Conservation (phyloP, 108 stramenopile species). For the Cylindrotheca fusiformis region DNA sequence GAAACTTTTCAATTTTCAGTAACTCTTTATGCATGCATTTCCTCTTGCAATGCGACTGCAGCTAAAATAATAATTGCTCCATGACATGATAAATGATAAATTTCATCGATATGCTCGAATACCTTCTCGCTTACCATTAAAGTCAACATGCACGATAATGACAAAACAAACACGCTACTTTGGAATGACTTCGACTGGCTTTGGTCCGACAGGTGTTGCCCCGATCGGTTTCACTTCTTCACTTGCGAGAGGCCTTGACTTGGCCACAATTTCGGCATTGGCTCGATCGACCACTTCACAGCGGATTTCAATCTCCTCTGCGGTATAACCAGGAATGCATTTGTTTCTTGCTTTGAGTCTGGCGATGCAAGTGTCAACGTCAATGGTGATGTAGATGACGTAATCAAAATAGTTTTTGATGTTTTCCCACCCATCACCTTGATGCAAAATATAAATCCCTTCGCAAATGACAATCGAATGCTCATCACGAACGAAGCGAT, state of each 20-base stretch:
- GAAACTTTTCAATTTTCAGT: too few species aligned
- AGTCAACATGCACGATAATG: too few species aligned
- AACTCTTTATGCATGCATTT: too few species aligned
- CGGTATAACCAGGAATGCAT: conserved; percentile 49
- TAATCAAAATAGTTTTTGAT: conserved; percentile 25
- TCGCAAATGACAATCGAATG: conserved; percentile 40
- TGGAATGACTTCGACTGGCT: too few species aligned
- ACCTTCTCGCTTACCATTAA: too few species aligned
- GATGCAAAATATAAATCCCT: conserved; percentile 44
- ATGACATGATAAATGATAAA: too few species aligned
- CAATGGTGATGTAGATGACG: conserved; percentile 31
- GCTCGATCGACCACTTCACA: conserved; percentile 36
- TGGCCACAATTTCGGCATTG: conserved; percentile 23
- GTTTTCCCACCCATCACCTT: conserved; percentile 41
- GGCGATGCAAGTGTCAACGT: conserved; percentile 37
- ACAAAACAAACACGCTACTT: too few species aligned
- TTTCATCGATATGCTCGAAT: too few species aligned
- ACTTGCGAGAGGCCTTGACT: conserved; percentile 3
- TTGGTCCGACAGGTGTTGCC: too few species aligned
- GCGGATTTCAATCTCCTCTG: conserved; percentile 40
- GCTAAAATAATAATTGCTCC: too few species aligned
- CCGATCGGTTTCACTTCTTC: conserved; percentile 1
- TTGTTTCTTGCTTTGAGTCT: conserved; percentile 39
- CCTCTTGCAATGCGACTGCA: too few species aligned
- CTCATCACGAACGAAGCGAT: conserved; percentile 22